Conservation (phyloP, 345 rosid genomes). For the Gossypium anomalum region DNA sequence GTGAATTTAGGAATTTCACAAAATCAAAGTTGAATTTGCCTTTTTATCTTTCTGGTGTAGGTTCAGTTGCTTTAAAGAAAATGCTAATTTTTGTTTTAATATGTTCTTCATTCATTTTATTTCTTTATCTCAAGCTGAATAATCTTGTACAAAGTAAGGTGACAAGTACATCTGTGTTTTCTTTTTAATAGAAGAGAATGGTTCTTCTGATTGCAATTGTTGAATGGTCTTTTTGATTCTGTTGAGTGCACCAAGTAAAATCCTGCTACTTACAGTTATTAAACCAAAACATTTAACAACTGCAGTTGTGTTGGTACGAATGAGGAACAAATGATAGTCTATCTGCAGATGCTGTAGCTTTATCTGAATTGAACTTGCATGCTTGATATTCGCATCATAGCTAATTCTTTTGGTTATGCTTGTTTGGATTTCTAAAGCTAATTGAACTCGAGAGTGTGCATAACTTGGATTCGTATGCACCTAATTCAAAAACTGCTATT, state of each 20-base stretch:
- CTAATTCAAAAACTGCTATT: neutral
- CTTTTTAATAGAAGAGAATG: slow-evolving; percentile 21
- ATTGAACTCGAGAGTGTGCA: no score
- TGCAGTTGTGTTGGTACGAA: no score
- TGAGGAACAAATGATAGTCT: no score
- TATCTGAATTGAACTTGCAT: no score
- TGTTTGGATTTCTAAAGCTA: no score
- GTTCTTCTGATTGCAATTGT: slow-evolving; percentile 5
- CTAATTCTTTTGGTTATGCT: no score
- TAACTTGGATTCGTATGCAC: no score
- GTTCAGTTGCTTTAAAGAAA: slow-evolving; percentile 26
- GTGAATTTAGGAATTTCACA: slow-evolving; percentile 26
- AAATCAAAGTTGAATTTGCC: slow-evolving; percentile 18
- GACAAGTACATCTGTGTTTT: slow-evolving; percentile 12
- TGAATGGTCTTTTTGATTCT: neutral
- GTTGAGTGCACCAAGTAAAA: no score
- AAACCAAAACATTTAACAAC: no score
- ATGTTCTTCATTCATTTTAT: slow-evolving; percentile 22
- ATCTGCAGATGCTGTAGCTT: no score
- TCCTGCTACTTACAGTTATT: no score
- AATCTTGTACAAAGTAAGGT: slow-evolving; percentile 32
- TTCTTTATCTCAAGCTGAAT: slow-evolving; percentile 26
- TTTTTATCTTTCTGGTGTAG: slow-evolving; percentile 18
- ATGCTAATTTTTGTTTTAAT: slow-evolving; percentile 28
- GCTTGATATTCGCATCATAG: no score